Base-by-base conservation (phyloP, 257 asterid genomes). In the Craterostigma plantagineum region DNA sequence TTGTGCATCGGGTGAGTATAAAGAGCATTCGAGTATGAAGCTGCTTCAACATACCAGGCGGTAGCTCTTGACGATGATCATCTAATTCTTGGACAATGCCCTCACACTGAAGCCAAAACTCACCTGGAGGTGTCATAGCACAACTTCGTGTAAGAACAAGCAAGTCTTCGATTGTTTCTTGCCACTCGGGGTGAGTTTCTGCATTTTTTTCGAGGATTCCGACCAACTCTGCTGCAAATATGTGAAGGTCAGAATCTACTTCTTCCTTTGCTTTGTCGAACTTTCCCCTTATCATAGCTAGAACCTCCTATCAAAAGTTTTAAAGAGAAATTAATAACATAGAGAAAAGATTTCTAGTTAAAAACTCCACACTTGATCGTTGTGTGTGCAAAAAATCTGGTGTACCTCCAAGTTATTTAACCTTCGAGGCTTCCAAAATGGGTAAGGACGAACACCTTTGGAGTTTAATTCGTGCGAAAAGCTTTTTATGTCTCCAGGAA, bases 261-360 rank as follows among this genome's bases (percentile, higher is more conserved):
- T 90, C 99, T 70, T 83, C 99, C 67, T 90, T 90, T 46, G 96
- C 99, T 70, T 83, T 90, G 79, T 90, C 92, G 43, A 90, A 90
- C 65, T 76, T 83, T 34, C 81, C 51, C 61, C 96, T 59, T 46
- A 90, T 90, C 99, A 90, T 90, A 30, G 65, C 59, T 63, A 83
- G 68, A 55, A 90, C 87, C 65, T 83, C 99, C 99, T 90, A 79
- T 58, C 37, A 49, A 30, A 60, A 33, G 57, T 54, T 43, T 11
- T 38, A 41, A 33, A 44, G 50, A 52, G 55, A 34, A 23, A 58
- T 60, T 51, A 69, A 47, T 42, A 51, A 35, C 49, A n/a, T 1
- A 40, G 16, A 11, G 2, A 40, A 4, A 40, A 40, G 45, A 40
- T 10, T 14, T 3, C 1, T 1, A 18, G n/a, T 15, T 9, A 2